Conservation (phyloP, 208 protist species). For the Leishmania arabica region DNA sequence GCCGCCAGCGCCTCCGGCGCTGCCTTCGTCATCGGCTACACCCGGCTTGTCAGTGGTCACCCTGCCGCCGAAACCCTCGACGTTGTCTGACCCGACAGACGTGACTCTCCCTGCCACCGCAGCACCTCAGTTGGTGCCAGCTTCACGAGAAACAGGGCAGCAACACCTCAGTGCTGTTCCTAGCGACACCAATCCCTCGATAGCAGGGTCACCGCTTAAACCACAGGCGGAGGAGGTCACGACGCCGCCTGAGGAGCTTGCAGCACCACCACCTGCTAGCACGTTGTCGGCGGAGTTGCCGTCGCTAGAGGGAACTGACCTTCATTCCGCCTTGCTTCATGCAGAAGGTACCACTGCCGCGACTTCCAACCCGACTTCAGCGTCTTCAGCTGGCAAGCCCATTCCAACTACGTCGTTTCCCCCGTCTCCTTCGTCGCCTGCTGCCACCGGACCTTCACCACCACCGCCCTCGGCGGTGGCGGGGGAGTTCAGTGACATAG, state of each 20-base stretch:
- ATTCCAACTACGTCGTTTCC: neutral
- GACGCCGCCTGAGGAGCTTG: neutral
- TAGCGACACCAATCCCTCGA: neutral
- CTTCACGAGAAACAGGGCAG: constrained; percentile 3
- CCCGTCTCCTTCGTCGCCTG: neutral
- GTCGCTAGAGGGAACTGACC: neutral
- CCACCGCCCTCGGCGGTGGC: neutral
- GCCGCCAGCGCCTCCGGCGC: neutral
- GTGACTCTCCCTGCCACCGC: neutral
- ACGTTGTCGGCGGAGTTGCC: neutral
- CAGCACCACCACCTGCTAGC: neutral
- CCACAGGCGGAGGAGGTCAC: neutral
- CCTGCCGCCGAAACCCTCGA: neutral
- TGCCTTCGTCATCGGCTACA: neutral
- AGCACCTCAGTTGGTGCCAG: neutral
- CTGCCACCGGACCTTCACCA: neutral
- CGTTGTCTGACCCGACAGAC: neutral
- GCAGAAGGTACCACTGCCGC: neutral
- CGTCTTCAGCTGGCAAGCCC: neutral
- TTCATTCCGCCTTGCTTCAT: neutral
- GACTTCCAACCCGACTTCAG: neutral
- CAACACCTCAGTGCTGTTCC: neutral
- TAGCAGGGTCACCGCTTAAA: neutral
- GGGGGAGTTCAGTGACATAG: constrained; percentile 12
- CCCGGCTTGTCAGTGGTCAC: neutral